phyloP scores from a whole-genome alignment of 2,329 filamentous ascomycete species.

The Fusarium neocosmosporiellum region DNA sequence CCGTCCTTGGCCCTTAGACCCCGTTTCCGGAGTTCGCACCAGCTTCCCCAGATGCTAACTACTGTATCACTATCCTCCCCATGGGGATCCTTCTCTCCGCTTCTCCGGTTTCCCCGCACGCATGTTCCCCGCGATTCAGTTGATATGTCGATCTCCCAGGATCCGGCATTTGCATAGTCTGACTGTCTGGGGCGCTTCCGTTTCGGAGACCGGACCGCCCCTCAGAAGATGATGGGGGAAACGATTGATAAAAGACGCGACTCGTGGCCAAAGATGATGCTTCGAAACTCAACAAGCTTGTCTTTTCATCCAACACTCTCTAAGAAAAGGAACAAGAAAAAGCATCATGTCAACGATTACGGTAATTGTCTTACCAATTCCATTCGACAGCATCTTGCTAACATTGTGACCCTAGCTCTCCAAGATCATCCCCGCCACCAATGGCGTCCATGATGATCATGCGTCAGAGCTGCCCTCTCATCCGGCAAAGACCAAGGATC shows the following conservation, averaged over 20 bases:
- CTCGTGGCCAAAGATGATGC: neutral
- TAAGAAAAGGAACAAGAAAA: neutral
- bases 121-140: neutral
- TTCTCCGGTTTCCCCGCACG: neutral
- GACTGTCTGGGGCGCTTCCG: neutral
- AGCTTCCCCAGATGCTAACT: neutral
- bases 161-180: neutral
- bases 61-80: neutral
- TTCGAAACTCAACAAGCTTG: neutral
- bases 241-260: neutral
- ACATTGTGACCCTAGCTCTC: slow-evolving; percentile 4
- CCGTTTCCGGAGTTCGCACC: neutral
- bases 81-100: neutral
- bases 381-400: neutral
- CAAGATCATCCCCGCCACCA: slow-evolving; percentile 12
- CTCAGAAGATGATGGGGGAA: neutral
- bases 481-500: neutral
- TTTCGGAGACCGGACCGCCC: neutral
- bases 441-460: slow-evolving; percentile 1
- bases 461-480: neutral
- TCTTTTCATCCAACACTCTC: neutral
- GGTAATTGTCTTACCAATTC: neutral
- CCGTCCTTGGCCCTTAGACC: neutral
- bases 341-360: neutral
- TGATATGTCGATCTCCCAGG: neutral